Conservation (phyloP, 805 yeast genomes). For the Zygosaccharomyces siamensis region DNA sequence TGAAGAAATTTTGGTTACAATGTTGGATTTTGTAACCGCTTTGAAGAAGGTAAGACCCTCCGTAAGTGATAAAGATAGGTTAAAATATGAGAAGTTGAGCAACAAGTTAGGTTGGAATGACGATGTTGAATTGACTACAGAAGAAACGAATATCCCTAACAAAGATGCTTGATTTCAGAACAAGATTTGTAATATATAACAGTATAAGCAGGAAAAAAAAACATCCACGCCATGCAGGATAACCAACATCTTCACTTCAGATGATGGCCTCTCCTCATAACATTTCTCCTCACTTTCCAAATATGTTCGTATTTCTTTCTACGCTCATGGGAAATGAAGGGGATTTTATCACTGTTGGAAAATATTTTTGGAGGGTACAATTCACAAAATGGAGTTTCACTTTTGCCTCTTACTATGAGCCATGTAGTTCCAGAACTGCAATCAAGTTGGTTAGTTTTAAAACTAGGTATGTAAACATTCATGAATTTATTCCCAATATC, state of each 20-base stretch:
- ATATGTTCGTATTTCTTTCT: conserved; percentile 46
- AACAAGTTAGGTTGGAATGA: conserved; percentile 71
- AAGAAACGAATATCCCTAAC: conserved; percentile 2
- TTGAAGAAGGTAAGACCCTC: conserved; percentile 77
- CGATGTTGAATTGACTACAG: conserved; percentile 32
- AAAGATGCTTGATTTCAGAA: neutral
- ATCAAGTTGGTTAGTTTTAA: conserved; percentile 14
- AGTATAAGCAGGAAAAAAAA: neutral
- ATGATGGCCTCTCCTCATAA: conserved; percentile 43
- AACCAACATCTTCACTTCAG: conserved; percentile 11
- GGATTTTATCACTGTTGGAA: conserved; percentile 27
- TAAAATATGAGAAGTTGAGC: conserved; percentile 68
- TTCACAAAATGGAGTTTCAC: conserved; percentile 61
- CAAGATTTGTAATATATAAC: neutral
- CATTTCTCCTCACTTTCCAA: conserved; percentile 55
- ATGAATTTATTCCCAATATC: conserved; percentile 38
- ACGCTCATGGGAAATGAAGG: conserved; percentile 42
- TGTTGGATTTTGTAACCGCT: conserved; percentile 65
- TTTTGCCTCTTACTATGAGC: conserved; percentile 55
- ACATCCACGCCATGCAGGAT: too few relatives aligned
- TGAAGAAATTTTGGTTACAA: conserved; percentile 49
- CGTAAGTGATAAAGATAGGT: conserved; percentile 80
- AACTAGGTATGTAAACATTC: conserved; percentile 53
- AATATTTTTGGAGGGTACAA: conserved; percentile 35
- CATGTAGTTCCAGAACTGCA: conserved; percentile 29